A percentile compares a stretch with the other conserved stretches of the same genome.
Conservation (phyloP, 176 grass and related monocot genomes). For the Saccharum officinarum region DNA sequence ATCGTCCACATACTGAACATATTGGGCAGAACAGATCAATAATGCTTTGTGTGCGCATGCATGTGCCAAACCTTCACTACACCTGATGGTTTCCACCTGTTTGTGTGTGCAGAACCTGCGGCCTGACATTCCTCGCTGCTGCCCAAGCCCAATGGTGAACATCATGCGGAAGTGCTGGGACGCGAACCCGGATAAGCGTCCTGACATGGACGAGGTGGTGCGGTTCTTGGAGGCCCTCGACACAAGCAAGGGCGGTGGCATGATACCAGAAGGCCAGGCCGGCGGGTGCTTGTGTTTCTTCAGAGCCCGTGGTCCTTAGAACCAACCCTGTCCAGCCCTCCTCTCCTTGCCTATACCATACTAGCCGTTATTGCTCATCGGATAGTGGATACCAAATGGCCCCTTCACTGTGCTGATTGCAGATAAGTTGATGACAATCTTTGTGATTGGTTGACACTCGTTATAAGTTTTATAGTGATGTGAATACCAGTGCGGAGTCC, state of each 20-base stretch:
- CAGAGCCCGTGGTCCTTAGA: conserved; percentile 54
- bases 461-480: not conserved
- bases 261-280: conserved; percentile 61
- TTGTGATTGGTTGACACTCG: conserved; percentile 7
- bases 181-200: conserved; percentile 65
- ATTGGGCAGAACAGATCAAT: not conserved
- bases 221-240: conserved; percentile 61
- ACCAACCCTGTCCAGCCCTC: not conserved
- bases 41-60: not conserved
- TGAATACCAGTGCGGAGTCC: conserved; percentile 4
- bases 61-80: not conserved
- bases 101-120: conserved; percentile 52
- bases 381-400: not conserved
- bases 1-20: not conserved
- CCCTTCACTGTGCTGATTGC: not conserved
- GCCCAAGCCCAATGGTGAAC: conserved; percentile 51
- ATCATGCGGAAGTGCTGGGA: conserved; percentile 95
- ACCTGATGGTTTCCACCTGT: not conserved
- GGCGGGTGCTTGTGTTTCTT: conserved; percentile 70
- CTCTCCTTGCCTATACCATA: not conserved
- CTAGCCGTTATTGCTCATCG: not conserved
- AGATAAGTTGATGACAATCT: not conserved
- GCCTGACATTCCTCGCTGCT: conserved; percentile 67
- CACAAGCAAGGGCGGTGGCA: conserved; percentile 76
- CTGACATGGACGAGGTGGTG: conserved; percentile 81